phyloP scores from a whole-genome alignment of 106 monocot genomes.

The Allium sativum region DNA sequence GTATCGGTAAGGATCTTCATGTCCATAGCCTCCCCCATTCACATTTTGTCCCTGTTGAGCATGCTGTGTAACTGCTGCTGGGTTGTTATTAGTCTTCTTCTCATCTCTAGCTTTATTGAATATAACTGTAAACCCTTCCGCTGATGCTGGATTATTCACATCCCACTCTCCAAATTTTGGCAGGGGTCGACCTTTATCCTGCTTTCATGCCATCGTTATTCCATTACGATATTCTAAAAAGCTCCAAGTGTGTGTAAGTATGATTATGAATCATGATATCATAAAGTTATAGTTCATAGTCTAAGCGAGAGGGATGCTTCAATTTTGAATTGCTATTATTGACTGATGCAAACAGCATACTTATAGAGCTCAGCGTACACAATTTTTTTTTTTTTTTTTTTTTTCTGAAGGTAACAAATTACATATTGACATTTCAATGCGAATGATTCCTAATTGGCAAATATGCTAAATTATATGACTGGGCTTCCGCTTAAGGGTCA shows the following conservation, averaged over 20 bases:
- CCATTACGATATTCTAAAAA: not conserved
- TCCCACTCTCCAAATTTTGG: conserved; percentile 90
- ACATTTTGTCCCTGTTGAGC: not conserved
- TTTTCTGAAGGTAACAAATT: not conserved
- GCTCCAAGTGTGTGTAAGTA: not conserved
- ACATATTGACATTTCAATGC: not conserved
- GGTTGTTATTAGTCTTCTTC: conserved; percentile 33
- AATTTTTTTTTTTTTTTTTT: no score
- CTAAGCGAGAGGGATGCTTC: not conserved
- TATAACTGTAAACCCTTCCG: conserved; percentile 79
- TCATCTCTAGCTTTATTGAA: conserved; percentile 82
- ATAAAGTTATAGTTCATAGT: not conserved
- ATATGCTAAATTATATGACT: no score
- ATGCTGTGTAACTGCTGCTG: not conserved
- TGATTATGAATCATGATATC: not conserved
- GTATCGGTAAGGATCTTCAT: conserved; percentile 4
- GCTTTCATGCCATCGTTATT: not conserved
- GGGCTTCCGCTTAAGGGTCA: no score
- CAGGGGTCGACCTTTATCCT: conserved; percentile 52
- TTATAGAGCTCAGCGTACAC: not conserved
- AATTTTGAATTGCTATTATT: not conserved
- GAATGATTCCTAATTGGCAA: no score
- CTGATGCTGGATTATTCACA: conserved; percentile 84
- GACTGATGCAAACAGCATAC: not conserved
- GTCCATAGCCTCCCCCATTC: conserved; percentile 3